Evolutionary conservation across 192 early-diverging fungal genomes (phyloP).

Genomic region (Backusella psychrophila): DNA sequence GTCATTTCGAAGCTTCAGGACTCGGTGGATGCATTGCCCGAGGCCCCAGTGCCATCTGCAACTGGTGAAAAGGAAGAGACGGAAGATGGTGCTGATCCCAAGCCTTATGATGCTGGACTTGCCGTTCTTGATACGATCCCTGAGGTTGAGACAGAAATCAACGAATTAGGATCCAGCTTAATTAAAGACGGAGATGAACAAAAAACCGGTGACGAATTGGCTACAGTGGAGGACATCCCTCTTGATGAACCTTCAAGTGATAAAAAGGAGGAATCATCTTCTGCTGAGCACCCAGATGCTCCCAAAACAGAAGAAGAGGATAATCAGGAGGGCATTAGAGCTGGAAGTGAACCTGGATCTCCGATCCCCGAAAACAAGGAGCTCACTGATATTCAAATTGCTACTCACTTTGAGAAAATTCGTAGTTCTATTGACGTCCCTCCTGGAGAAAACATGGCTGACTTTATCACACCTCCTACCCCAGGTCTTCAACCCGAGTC

Average conservation of each 20-base stretch:
- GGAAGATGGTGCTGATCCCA: neutral
- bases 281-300: neutral
- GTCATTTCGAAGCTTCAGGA: neutral
- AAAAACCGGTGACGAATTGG: neutral
- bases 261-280: too few species aligned
- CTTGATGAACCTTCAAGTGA: too few species aligned
- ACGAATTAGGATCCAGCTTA: constrained; percentile 9
- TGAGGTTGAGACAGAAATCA: constrained; percentile 7
- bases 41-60: neutral
- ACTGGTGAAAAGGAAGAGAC: neutral
- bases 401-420: constrained; percentile 4
- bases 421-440: constrained; percentile 22
- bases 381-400: neutral
- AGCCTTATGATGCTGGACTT: neutral
- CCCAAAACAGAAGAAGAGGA: neutral
- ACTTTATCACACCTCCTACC: constrained; percentile 34
- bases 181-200: neutral
- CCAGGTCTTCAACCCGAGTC: constrained; percentile 26
- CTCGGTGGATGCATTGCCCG: neutral
- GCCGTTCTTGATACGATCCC: constrained; percentile 7
- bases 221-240: neutral
- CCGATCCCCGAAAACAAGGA: neutral
- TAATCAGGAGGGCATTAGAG: neutral
- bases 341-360: constrained; percentile 1
- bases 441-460: constrained; percentile 34